A percentile compares a stretch with the other conserved stretches of the same genome.
These are phyloP conservation scores for Cladophialophora immunda DNA, from an alignment of 2,329 filamentous ascomycete species.

Conservation along the genomic window DNA sequence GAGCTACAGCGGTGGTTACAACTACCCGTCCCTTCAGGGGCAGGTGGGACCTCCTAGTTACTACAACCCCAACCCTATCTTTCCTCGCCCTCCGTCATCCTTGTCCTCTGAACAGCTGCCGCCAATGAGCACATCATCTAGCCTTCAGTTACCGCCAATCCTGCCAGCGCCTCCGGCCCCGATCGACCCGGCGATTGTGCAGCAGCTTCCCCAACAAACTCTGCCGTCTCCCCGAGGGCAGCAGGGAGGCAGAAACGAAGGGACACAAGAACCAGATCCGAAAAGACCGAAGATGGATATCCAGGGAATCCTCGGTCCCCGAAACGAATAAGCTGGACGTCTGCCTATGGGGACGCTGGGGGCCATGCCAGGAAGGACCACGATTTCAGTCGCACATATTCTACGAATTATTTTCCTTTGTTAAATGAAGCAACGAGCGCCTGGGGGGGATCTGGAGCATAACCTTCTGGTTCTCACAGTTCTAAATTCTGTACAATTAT, in stretches of 20 bases:
- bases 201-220: conserved; percentile 25
- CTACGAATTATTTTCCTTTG: conserved; percentile 15
- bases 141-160: conserved; percentile 42
- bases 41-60: conserved; percentile 21
- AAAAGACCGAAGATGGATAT: conserved; percentile 43
- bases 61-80: conserved; percentile 34
- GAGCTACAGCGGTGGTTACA: conserved; percentile 29
- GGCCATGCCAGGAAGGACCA: not conserved
- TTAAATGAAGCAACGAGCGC: conserved; percentile 19
- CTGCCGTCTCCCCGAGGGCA: conserved; percentile 20
- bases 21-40: conserved; percentile 26
- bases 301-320: conserved; percentile 39
- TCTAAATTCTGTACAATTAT: conserved; percentile 20
- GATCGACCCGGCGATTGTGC: conserved; percentile 40
- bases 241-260: conserved; percentile 26
- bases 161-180: conserved; percentile 30
- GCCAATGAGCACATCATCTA: conserved; percentile 21
- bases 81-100: conserved; percentile 25
- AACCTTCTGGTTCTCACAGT: conserved; percentile 6
- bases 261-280: conserved; percentile 36
- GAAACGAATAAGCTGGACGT: conserved; percentile 25
- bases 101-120: conserved; percentile 24
- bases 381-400: not conserved
- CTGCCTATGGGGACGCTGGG: not conserved
- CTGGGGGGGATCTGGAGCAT: not conserved